phyloP scores from a whole-genome alignment of 345 rosid species.

The Iberis pinnata region DNA sequence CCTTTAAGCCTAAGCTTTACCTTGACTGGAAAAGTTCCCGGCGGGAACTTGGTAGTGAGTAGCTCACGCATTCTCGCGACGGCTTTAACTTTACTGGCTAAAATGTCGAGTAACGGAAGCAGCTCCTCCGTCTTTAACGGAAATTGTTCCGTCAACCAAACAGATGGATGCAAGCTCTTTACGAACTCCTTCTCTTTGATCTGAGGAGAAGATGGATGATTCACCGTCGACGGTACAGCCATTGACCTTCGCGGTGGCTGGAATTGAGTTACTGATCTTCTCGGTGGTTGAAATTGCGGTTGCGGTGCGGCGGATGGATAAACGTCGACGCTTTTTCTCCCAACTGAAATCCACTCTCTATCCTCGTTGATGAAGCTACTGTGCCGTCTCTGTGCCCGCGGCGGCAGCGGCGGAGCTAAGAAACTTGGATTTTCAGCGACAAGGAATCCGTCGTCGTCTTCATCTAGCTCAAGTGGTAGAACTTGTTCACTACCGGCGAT shows the following conservation, averaged over 20 bases:
- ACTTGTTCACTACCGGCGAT: constrained; percentile 67
- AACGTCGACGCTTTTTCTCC: constrained; percentile 78
- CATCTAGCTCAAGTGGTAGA: constrained; percentile 73
- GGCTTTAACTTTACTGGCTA: constrained; percentile 93
- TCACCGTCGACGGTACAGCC: constrained; percentile 21
- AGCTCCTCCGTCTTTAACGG: constrained; percentile 89
- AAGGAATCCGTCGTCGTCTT: constrained; percentile 86
- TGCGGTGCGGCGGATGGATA: constrained; percentile 42
- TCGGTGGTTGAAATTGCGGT: constrained; percentile 27
- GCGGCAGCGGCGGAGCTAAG: constrained; percentile 34
- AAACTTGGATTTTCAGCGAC: constrained; percentile 83
- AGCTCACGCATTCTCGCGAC: constrained; percentile 83
- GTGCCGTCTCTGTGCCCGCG: constrained; percentile 50
- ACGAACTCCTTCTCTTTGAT: constrained; percentile 84
- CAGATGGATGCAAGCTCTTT: constrained; percentile 69
- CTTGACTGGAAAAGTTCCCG: constrained; percentile 97
- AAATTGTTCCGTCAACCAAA: constrained; percentile 93
- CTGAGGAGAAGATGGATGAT: constrained; percentile 38
- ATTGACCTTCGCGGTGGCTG: constrained; percentile 39
- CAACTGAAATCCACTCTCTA: constrained; percentile 55
- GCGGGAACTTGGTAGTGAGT: constrained; percentile 90
- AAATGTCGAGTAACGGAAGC: constrained; percentile 81
- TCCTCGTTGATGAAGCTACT: constrained; percentile 92
- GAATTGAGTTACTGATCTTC: constrained; percentile 34
- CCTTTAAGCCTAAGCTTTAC: constrained; percentile 43